These are phyloP conservation scores for Scorias spongiosa DNA, from an alignment of 2,329 filamentous ascomycete genomes.

Conservation along the genomic window DNA sequence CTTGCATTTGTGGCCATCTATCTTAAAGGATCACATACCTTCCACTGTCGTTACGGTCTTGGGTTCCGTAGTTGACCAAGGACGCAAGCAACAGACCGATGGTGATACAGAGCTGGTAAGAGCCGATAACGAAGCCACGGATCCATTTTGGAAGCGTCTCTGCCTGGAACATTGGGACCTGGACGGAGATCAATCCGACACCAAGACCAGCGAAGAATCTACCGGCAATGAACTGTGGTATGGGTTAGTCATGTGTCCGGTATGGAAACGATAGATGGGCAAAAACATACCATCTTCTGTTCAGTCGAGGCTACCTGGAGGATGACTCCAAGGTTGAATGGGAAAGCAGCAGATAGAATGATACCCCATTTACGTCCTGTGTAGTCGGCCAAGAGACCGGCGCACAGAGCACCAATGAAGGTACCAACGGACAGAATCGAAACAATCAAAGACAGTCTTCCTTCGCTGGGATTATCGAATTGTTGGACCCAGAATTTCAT, in stretches of 20 bases:
- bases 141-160: slow-evolving; percentile 61
- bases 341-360: slow-evolving; percentile 46
- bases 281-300: slow-evolving; percentile 12
- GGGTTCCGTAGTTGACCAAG: slow-evolving; percentile 53
- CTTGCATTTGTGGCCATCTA: slow-evolving; percentile 30
- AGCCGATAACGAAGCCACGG: slow-evolving; percentile 56
- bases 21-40: slow-evolving; percentile 25
- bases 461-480: slow-evolving; percentile 1
- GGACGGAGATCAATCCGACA: slow-evolving; percentile 42
- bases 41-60: slow-evolving; percentile 40
- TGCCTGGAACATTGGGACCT: slow-evolving; percentile 30
- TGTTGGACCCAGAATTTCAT: slow-evolving; percentile 5
- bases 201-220: slow-evolving; percentile 8
- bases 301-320: slow-evolving; percentile 8
- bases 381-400: slow-evolving; percentile 57
- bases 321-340: slow-evolving; percentile 10
- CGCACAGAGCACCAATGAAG: slow-evolving; percentile 8
- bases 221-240: slow-evolving; percentile 5
- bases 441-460: slow-evolving; percentile 8
- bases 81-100: slow-evolving; percentile 59
- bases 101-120: slow-evolving; percentile 67
- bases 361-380: slow-evolving; percentile 56
- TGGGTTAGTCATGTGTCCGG: slow-evolving; percentile 15
- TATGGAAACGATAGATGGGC: slow-evolving; percentile 32
- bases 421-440: slow-evolving; percentile 12